These are phyloP conservation scores for Myxozyma sirexii DNA, from an alignment of 805 yeast genomes.

Conservation along the genomic window DNA sequence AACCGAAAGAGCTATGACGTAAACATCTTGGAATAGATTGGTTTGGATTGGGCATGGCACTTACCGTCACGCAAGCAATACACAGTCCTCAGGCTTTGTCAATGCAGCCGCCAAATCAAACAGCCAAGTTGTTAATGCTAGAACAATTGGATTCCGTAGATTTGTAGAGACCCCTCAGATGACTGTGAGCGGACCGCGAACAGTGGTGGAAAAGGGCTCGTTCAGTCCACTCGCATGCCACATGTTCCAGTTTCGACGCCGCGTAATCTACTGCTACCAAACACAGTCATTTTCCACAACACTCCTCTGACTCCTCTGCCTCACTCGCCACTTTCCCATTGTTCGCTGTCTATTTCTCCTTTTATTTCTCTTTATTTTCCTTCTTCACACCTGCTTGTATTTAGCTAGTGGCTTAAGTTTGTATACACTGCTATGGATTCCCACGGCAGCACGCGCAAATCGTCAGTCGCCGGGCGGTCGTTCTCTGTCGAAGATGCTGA, in stretches of 20 bases:
- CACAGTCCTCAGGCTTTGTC: too few relatives aligned
- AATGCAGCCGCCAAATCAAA: too few relatives aligned
- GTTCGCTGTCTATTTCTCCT: background rate
- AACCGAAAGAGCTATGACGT: too few relatives aligned
- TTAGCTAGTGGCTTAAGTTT: background rate
- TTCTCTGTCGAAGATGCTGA: conserved; percentile 32
- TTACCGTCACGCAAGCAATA: too few relatives aligned
- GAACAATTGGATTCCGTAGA: too few relatives aligned
- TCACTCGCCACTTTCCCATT: background rate
- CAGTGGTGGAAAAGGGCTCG: conserved; percentile 2
- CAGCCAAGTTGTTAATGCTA: too few relatives aligned
- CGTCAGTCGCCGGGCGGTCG: conserved; percentile 12
- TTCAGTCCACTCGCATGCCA: conserved; percentile 4
- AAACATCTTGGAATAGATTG: too few relatives aligned
- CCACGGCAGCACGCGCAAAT: conserved; percentile 17
- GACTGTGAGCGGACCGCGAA: background rate
- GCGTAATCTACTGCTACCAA: conserved; percentile 5
- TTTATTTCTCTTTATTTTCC: background rate
- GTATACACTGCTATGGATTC: conserved; percentile 12
- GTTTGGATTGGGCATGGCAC: too few relatives aligned
- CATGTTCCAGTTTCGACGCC: conserved; percentile 10
- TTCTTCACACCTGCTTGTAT: too few relatives aligned
- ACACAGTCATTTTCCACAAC: background rate
- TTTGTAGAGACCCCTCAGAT: too few relatives aligned
- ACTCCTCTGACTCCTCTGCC: background rate